phyloP scores from a whole-genome alignment of 768 basidiomycete species.

The Trametes elegans region DNA sequence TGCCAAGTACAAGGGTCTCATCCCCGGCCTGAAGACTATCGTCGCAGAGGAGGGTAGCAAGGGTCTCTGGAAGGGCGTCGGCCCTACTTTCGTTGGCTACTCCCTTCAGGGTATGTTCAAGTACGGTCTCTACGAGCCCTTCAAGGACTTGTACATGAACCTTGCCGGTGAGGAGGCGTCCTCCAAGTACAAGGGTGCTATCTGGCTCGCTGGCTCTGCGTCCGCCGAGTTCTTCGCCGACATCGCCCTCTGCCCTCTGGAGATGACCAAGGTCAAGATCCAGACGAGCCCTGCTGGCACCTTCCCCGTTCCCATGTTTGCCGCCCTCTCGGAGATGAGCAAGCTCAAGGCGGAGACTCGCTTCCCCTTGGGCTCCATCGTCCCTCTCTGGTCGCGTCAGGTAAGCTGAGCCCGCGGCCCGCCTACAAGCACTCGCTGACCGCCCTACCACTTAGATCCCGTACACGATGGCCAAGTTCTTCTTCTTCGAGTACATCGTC shows the following conservation, averaged over 20 bases:
- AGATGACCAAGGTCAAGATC: slow-evolving; percentile 92
- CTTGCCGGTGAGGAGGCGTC: slow-evolving; percentile 80
- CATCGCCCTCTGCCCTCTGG: slow-evolving; percentile 91
- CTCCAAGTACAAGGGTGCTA: slow-evolving; percentile 79
- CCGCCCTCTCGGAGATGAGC: slow-evolving; percentile 71
- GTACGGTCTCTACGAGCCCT: slow-evolving; percentile 95
- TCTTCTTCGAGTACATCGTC: slow-evolving; percentile 90
- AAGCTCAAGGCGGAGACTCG: slow-evolving; percentile 67
- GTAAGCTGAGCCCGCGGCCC: slow-evolving; percentile 34
- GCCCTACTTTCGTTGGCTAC: slow-evolving; percentile 91
- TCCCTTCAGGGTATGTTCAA: slow-evolving; percentile 98
- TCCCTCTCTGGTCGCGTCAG: slow-evolving; percentile 88
- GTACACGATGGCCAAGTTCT: slow-evolving; percentile 99
- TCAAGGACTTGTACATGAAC: slow-evolving; percentile 94
- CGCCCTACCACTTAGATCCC: slow-evolving; percentile 66
- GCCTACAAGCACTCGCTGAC: neutral
- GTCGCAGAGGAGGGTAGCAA: slow-evolving; percentile 76
- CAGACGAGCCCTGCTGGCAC: slow-evolving; percentile 74
- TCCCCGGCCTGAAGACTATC: slow-evolving; percentile 59
- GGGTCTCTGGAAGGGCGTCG: slow-evolving; percentile 94
- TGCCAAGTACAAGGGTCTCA: slow-evolving; percentile 67
- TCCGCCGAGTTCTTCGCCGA: slow-evolving; percentile 96
- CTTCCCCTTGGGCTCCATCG: slow-evolving; percentile 82
- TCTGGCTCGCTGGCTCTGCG: slow-evolving; percentile 93
- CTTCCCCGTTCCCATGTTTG: slow-evolving; percentile 74